These are phyloP conservation scores for Sungouiella thailandica DNA, from an alignment of 805 yeast genomes.

Conservation along the genomic window DNA sequence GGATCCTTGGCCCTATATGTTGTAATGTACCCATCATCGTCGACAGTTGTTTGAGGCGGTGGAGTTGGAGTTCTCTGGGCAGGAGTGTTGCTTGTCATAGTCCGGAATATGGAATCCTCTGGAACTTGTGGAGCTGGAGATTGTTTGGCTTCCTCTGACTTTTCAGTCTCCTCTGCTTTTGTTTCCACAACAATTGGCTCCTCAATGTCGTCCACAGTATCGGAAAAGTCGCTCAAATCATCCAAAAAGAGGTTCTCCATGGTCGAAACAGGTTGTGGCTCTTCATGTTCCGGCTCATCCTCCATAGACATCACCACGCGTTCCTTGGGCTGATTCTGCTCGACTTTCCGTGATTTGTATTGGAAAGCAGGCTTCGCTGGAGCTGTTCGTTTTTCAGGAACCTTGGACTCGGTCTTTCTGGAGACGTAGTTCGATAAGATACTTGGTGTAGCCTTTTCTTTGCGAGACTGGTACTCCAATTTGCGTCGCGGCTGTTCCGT, in stretches of 20 bases:
- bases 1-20: constrained; percentile 25
- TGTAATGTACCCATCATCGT: constrained; percentile 50
- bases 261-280: constrained; percentile 4
- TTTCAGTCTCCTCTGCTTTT: neutral
- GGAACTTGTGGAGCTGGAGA: constrained; percentile 2
- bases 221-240: constrained; percentile 14
- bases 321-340: constrained; percentile 27
- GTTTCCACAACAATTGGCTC: constrained; percentile 10
- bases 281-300: neutral
- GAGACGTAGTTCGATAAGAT: constrained; percentile 12
- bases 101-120: constrained; percentile 4
- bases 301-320: constrained; percentile 29
- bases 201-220: constrained; percentile 4
- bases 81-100: neutral
- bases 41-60: constrained; percentile 23
- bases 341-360: constrained; percentile 35
- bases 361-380: constrained; percentile 11
- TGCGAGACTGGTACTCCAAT: constrained; percentile 11
- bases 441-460: constrained; percentile 8
- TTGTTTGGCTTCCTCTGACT: neutral
- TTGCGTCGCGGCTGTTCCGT: constrained; percentile 6
- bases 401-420: constrained; percentile 8
- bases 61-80: too few species aligned
- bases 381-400: constrained; percentile 1
- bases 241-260: constrained; percentile 12